Evolutionary conservation across 140 eudicot species (phyloP).

Genomic region (Erigeron philadelphicus): DNA sequence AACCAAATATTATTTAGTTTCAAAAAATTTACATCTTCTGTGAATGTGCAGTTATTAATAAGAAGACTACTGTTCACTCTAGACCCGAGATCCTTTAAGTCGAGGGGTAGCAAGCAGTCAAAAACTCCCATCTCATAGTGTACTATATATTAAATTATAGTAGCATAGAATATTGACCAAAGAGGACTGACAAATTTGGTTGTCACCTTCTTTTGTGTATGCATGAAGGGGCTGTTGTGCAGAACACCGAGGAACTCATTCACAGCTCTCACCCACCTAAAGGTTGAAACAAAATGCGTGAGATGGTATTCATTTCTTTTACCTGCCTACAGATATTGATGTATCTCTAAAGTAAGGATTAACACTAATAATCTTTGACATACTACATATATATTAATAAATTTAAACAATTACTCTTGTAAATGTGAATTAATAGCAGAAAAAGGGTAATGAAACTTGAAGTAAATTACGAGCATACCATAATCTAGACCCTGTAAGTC

Average conservation of each 20-base stretch:
- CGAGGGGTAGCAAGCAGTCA: not conserved
- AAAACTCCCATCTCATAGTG: not conserved
- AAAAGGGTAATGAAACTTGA: not conserved
- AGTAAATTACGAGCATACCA: slow-evolving; percentile 44
- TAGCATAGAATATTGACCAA: not conserved
- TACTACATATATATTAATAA: too few relatives aligned
- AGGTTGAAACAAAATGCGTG: slow-evolving; percentile 8
- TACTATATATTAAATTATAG: not conserved
- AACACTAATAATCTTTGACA: too few relatives aligned
- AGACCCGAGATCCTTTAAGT: not conserved
- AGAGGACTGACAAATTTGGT: not conserved
- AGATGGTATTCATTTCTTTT: not conserved
- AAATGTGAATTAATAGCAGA: not conserved
- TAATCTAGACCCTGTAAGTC: slow-evolving; percentile 65
- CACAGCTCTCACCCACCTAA: slow-evolving; percentile 89
- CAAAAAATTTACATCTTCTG: not conserved
- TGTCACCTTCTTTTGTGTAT: slow-evolving; percentile 59
- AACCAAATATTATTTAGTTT: not conserved
- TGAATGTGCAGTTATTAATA: not conserved
- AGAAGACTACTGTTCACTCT: not conserved
- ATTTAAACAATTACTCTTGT: not conserved
- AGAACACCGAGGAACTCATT: slow-evolving; percentile 70
- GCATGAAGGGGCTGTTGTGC: slow-evolving; percentile 67
- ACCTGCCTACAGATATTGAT: not conserved
- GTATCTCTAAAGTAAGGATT: not conserved